Evolutionary conservation across 768 basidiomycete species (phyloP), one percentile per base, ranked within the genome.

Genomic region (Lentinula raphanica): DNA sequence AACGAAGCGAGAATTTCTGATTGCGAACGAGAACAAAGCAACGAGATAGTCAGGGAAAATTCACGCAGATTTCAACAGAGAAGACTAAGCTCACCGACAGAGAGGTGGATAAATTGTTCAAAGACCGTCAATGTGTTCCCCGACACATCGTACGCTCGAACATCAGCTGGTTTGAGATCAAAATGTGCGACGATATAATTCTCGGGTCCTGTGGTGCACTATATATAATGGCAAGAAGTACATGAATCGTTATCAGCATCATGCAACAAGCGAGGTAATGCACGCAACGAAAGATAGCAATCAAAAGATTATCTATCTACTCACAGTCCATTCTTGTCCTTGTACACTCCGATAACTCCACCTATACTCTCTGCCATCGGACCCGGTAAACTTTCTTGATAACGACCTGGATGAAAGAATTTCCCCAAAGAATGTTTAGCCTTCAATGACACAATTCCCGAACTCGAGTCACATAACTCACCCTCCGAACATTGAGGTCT

Each of bases 271-370:
- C 25, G 49, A 58, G n/a, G n/a, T n/a, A n/a, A n/a, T n/a, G n/a
- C n/a, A n/a, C n/a, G n/a, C n/a, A n/a, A n/a, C n/a, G n/a, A n/a
- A n/a, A 62, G 45, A 40, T 45, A 32, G 38, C 23, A 61, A n/a
- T 45, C 44, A 19, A 55, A 13, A 58, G 13, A 51, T n/a, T n/a
- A n/a, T n/a, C n/a, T 27, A 44, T n/a, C 27, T 35, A 79, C 88
- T 67, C 68, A 90, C 88, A 67, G 87, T 77, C 88, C 88, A 91
- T 71, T 90, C 87, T 59, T 88, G 87, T 17, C 79, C 83, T 7
- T 76, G 74, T 29, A 78, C 68, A 39, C 73, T 74, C 29, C 77
- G 77, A 69, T 83, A 74, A 28, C 79, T 78, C 88, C 88, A 91
- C 67, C 76, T 76, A 63, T 90, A 90, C 64, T 90, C 87, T 27